phyloP scores from a whole-genome alignment of 345 rosid species.

The Brassica cretica region DNA sequence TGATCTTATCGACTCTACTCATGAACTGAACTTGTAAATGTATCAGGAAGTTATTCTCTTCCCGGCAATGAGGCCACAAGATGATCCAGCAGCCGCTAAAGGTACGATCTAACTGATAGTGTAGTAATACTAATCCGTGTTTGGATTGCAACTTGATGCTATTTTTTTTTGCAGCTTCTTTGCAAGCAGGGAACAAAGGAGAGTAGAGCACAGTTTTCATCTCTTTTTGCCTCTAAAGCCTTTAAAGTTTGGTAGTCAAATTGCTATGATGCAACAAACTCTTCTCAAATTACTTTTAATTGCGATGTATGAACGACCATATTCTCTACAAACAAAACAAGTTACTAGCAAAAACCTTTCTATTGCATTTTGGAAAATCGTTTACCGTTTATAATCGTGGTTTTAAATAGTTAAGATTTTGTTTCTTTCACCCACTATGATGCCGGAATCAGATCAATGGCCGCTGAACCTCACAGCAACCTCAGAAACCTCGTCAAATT shows the following conservation, averaged over 20 bases:
- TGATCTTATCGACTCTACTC: background rate
- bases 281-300: background rate
- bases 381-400: background rate
- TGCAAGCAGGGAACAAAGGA: constrained; percentile 31
- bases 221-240: background rate
- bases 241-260: background rate
- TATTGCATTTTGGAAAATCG: background rate
- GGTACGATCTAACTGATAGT: constrained; percentile 38
- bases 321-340: background rate
- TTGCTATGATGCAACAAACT: constrained; percentile 1
- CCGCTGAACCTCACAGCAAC: too few species aligned
- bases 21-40: background rate
- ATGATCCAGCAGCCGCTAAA: constrained; percentile 60
- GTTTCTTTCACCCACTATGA: background rate
- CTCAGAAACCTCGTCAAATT: too few species aligned
- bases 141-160: background rate
- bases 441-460: too few species aligned
- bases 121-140: background rate
- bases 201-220: constrained; percentile 21
- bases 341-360: background rate
- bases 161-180: constrained; percentile 22
- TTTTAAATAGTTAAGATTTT: background rate
- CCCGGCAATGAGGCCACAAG: constrained; percentile 99
- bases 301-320: constrained; percentile 10
- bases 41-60: constrained; percentile 91